Percentiles rank a stretch among this genome's conserved stretches.
Evolutionary conservation across 2,329 filamentous ascomycete species (phyloP).

Genomic region (Stachybotrys elegans): DNA sequence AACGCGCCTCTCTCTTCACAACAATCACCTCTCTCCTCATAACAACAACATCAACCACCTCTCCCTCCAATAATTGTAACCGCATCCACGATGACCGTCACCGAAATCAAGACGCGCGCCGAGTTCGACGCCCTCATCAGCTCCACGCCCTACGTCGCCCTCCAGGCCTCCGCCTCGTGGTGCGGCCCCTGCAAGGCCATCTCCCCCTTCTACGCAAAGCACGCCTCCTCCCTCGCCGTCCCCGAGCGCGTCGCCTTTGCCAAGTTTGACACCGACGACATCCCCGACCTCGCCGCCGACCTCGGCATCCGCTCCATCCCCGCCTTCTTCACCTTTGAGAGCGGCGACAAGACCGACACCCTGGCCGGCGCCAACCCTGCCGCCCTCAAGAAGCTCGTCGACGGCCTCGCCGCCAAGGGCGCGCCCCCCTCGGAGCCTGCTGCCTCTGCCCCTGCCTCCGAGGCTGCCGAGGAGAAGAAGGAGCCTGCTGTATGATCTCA

Average conservation of each 20-base stretch:
- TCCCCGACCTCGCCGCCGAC: conserved; percentile 42
- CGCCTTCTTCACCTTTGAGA: conserved; percentile 56
- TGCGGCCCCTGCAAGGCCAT: conserved; percentile 58
- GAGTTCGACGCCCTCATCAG: conserved; percentile 46
- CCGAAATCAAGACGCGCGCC: conserved; percentile 33
- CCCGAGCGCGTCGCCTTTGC: conserved; percentile 46
- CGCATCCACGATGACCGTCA: conserved; percentile 24
- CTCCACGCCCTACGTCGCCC: conserved; percentile 44
- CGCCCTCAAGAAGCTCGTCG: conserved; percentile 23
- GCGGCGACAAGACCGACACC: conserved; percentile 41
- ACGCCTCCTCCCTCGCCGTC: conserved; percentile 32
- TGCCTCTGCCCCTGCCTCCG: conserved; percentile 6
- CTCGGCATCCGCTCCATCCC: conserved; percentile 53
- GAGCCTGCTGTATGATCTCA: conserved; percentile 1
- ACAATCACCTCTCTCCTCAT: conserved; percentile 9
- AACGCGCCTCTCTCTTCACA: conserved; percentile 9
- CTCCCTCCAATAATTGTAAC: too few species aligned
- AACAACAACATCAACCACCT: conserved; percentile 5
- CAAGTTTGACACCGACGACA: conserved; percentile 54
- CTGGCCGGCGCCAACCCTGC: conserved; percentile 33
- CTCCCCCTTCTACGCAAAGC: conserved; percentile 46
- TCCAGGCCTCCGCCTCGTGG: conserved; percentile 57
- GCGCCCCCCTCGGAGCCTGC: conserved; percentile 8
- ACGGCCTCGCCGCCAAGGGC: conserved; percentile 18
- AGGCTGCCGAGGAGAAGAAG: conserved; percentile 8